Base-by-base conservation (phyloP, 116 monocot species). In the Phalaenopsis hybrid region DNA sequence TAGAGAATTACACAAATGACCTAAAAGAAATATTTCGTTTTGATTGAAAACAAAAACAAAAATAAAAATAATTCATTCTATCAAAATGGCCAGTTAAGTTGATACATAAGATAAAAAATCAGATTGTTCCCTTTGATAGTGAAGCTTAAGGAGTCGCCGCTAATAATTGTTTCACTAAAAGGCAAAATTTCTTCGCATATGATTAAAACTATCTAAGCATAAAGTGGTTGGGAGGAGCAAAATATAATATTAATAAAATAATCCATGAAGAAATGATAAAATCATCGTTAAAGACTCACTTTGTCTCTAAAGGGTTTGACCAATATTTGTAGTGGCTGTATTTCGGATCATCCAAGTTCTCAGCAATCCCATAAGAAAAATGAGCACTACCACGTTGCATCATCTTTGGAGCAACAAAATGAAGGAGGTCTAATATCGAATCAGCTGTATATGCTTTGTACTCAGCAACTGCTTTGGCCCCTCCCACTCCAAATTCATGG, bases 351-450 rank as follows among this genome's bases (percentile, higher is more conserved):
- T 92, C 92, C 83, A 99, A 85, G 82, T 99, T 81, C 25, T 99
- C 98, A 52, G 98, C 98, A 78, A 99, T 90, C 52, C 98, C 98
- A 89, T 95, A 93, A 52, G 95, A 93, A 85, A 93, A 95, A 88
- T 99, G 98, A 82, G 90, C 86, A 85, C 81, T 92, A 59, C 98
- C 98, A 79, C 98, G 91, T 57, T 93, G 86, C 98, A 99, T 99
- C 98, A 99, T 99, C 84, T 89, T 99, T 79, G 98, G 98, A 87
- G 98, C 98, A 88, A 99, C 92, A 87, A 93, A 99, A 85, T 81
- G 90, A 84, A 99, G 88, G 61, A 99, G 89, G 86, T 99, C 98
- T 81, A 99, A 82, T 49, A 92, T 51, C 16, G 95, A 92, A 80
- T 77, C 80, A 50, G 87, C 89, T 1, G 98, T 95, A 70, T 91